These are phyloP conservation scores for Flagelloscypha sp. DNA, from an alignment of 768 basidiomycete genomes.

Conservation along the genomic window DNA sequence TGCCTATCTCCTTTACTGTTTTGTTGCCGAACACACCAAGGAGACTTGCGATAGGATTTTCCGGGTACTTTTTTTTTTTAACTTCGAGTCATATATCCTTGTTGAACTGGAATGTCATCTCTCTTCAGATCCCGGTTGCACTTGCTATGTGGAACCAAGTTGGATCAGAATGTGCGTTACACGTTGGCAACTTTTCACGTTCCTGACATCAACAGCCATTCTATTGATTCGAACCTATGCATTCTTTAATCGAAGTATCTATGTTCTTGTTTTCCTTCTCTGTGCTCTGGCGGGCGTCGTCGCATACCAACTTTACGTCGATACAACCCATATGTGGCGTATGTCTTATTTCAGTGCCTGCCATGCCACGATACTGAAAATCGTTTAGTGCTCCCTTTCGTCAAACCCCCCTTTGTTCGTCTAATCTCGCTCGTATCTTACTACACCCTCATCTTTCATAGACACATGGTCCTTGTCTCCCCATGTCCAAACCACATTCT, in stretches of 20 bases:
- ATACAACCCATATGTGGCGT: conserved; percentile 72
- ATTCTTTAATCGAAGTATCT: conserved; percentile 74
- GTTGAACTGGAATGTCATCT: conserved; percentile 2
- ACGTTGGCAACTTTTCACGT: conserved; percentile 3
- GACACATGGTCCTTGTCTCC: conserved; percentile 65
- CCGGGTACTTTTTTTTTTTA: conserved; percentile 35
- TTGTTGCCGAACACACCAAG: conserved; percentile 58
- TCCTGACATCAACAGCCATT: conserved; percentile 40
- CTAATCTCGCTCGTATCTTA: not conserved
- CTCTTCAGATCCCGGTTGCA: conserved; percentile 61
- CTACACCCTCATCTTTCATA: conserved; percentile 11
- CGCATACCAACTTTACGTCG: conserved; percentile 76
- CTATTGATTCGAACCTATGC: conserved; percentile 80
- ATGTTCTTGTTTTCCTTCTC: conserved; percentile 55
- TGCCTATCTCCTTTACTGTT: conserved; percentile 70
- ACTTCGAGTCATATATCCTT: conserved; percentile 6
- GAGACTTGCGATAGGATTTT: conserved; percentile 64
- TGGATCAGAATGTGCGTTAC: conserved; percentile 58
- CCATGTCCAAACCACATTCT: conserved; percentile 75
- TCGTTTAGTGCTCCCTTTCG: conserved; percentile 51
- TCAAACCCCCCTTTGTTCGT: conserved; percentile 53
- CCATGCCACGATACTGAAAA: not conserved
- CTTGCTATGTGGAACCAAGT: conserved; percentile 87
- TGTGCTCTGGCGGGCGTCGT: conserved; percentile 64
- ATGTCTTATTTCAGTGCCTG: conserved; percentile 17